Evolutionary conservation across 768 basidiomycete species (phyloP).

Genomic region (Neoboletus brunneissimus): DNA sequence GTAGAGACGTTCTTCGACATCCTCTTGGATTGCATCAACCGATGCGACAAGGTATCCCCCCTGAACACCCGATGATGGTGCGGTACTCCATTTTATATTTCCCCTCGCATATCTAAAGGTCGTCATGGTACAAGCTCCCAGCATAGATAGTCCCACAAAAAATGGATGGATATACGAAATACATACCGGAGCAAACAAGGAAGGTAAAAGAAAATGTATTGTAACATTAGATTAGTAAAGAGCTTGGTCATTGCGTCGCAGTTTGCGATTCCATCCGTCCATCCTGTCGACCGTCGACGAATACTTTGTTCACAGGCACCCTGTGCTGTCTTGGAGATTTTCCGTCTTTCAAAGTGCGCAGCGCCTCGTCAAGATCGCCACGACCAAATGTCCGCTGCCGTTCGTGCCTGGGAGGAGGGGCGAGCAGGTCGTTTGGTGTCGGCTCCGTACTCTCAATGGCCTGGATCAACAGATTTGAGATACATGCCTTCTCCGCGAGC

Average conservation of each 20-base stretch:
- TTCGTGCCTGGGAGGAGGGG: slow-evolving; percentile 41
- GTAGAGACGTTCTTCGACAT: slow-evolving; percentile 63
- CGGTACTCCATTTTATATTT: background rate
- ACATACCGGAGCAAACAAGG: background rate
- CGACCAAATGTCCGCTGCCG: slow-evolving; percentile 59
- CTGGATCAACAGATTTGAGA: slow-evolving; percentile 28
- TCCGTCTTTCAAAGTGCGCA: slow-evolving; percentile 75
- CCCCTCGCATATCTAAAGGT: background rate
- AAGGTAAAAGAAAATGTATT: background rate
- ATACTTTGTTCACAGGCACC: slow-evolving; percentile 22
- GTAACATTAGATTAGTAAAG: background rate
- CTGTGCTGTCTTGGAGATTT: slow-evolving; percentile 24
- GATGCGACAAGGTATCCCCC: slow-evolving; percentile 59
- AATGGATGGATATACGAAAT: background rate
- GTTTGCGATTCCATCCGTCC: slow-evolving; percentile 4
- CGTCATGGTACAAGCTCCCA: background rate
- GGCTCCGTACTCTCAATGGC: slow-evolving; percentile 39
- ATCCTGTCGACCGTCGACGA: slow-evolving; percentile 26
- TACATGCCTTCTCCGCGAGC: background rate
- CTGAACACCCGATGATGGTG: slow-evolving; percentile 41
- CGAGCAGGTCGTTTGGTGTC: slow-evolving; percentile 29
- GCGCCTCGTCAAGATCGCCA: slow-evolving; percentile 81
- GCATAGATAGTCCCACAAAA: background rate
- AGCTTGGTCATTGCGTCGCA: background rate
- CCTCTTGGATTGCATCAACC: slow-evolving; percentile 55